Base-by-base conservation (phyloP, 208 protist species). In the Sergeia podlipaevii region DNA sequence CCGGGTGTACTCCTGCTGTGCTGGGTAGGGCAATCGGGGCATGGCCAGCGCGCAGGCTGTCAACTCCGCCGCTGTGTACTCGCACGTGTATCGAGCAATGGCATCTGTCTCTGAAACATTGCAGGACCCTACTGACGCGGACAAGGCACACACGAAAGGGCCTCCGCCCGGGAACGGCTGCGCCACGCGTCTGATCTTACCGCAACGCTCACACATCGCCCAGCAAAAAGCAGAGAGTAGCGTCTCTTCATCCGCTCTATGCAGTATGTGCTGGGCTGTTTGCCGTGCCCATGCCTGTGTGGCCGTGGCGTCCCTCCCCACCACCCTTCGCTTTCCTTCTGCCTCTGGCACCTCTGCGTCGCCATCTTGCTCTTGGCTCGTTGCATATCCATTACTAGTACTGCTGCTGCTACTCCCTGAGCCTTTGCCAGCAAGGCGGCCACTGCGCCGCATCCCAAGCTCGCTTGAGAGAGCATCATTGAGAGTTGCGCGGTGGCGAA, bases 121-220 rank as follows among this genome's bases (percentile, higher is more conserved):
- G 49, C 85, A 92, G 7, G 67, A 72, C 3, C 58, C 42, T 21
- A 77, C 58, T 38, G 55, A 52, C 3, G 73, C 63, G n/a, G 47
- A 45, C 38, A 93, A 67, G 11, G 70, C 68, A 51, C 85, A 93
- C 24, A 93, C 73, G 65, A 93, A 93, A 26, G 85, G 85, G 4
- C 77, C 68, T 0, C 81, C 85, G 45, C 85, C 85, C 2, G 85
- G 85, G 41, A 90, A 93, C 3, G 85, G 85, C 55, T 93, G 85
- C n/a, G 83, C 76, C 15, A 87, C 62, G 33, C 79, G 78, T n/a
- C 85, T 64, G 47, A 93, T 50, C 56, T 93, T 93, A 20, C 85
- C 85, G 41, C 85, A 93, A 13, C 44, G 37, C 30, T 89, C 85
- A 50, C 85, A 93, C 26, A 72, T 68, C 11, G 79, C 70, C 81